A percentile compares a stretch with the other conserved stretches of the same genome.
phyloP scores from a whole-genome alignment of 179 eudicot species.

The Heliamphora pulchella region DNA sequence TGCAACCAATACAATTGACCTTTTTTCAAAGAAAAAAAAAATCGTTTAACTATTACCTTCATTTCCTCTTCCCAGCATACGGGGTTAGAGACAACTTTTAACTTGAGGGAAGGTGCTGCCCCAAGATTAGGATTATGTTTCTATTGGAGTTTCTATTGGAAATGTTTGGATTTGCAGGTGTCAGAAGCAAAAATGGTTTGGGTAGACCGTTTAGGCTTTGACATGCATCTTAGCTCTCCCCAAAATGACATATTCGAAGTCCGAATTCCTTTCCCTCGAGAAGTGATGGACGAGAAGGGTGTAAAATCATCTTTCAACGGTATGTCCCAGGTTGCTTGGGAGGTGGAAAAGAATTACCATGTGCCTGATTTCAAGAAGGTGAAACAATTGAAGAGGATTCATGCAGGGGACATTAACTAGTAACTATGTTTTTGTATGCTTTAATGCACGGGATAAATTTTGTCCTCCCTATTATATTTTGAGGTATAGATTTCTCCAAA shows the following conservation, averaged over 20 bases:
- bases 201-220: slow-evolving; percentile 92
- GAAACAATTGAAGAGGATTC: slow-evolving; percentile 55
- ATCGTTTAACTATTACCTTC: background rate
- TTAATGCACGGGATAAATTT: background rate
- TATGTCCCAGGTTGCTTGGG: slow-evolving; percentile 98
- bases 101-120: slow-evolving; percentile 1
- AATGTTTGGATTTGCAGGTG: slow-evolving; percentile 39
- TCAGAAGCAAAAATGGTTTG: slow-evolving; percentile 71
- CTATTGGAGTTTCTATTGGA: background rate
- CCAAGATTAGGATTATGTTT: background rate
- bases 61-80: background rate
- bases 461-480: slow-evolving; percentile 11
- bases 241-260: slow-evolving; percentile 50
- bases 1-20: background rate
- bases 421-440: background rate
- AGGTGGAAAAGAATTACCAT: slow-evolving; percentile 74
- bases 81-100: background rate
- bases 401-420: slow-evolving; percentile 20
- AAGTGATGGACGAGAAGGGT: slow-evolving; percentile 80
- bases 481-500: background rate
- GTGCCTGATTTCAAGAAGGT: slow-evolving; percentile 54
- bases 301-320: slow-evolving; percentile 87
- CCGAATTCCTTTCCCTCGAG: slow-evolving; percentile 88
- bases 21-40: background rate
- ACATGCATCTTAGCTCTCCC: slow-evolving; percentile 54